phyloP scores from a whole-genome alignment of 2,329 filamentous ascomycete species.

The Microdochium paspali region DNA sequence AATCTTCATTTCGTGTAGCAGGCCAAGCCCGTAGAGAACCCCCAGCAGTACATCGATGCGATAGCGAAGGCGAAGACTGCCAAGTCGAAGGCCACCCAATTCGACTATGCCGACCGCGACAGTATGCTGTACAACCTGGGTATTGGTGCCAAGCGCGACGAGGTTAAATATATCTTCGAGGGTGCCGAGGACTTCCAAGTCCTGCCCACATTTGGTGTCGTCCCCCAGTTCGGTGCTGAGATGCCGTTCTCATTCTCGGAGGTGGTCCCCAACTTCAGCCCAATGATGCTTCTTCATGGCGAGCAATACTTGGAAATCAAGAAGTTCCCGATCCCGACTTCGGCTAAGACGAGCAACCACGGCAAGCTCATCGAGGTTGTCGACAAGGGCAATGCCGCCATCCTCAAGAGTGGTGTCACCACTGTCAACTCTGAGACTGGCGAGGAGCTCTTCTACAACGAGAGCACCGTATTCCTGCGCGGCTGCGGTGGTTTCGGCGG shows the following conservation, averaged over 20 bases:
- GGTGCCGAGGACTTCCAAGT: constrained; percentile 87
- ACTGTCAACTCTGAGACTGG: constrained; percentile 80
- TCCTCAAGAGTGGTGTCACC: constrained; percentile 70
- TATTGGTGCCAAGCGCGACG: constrained; percentile 80
- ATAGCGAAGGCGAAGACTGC: constrained; percentile 68
- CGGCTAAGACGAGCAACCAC: constrained; percentile 64
- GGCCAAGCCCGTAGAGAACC: constrained; percentile 29
- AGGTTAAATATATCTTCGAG: constrained; percentile 85
- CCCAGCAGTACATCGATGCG: constrained; percentile 55
- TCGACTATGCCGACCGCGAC: constrained; percentile 77
- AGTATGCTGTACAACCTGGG: constrained; percentile 93
- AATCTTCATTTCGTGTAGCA: background rate
- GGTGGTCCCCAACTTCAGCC: constrained; percentile 90
- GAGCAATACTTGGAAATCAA: constrained; percentile 96
- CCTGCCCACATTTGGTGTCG: constrained; percentile 89
- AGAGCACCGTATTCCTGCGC: constrained; percentile 84
- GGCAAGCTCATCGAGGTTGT: constrained; percentile 85
- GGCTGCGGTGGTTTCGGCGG: constrained; percentile 88
- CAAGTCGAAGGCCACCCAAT: constrained; percentile 53
- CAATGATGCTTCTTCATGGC: constrained; percentile 98
- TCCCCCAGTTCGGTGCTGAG: constrained; percentile 83
- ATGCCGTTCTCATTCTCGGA: constrained; percentile 71
- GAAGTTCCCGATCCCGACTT: constrained; percentile 84
- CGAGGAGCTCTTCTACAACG: constrained; percentile 94
- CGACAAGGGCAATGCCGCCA: constrained; percentile 86